These are phyloP conservation scores for Nitzschia inconspicua DNA, from an alignment of 108 stramenopile species.

Conservation along the genomic window DNA sequence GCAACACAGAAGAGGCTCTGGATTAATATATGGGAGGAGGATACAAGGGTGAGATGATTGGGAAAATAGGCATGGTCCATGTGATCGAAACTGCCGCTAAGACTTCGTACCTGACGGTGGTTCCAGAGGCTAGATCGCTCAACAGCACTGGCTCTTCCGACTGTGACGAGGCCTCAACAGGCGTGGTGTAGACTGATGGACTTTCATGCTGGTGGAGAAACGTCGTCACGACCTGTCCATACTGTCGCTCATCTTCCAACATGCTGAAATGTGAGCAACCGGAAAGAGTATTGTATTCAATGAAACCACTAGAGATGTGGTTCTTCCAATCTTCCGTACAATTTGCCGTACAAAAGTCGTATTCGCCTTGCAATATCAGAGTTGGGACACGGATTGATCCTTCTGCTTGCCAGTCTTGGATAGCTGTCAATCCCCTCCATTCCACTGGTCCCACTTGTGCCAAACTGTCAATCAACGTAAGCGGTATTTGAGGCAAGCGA, in stretches of 20 bases:
- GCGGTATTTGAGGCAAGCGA: constrained; percentile 39
- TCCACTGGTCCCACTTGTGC: constrained; percentile 47
- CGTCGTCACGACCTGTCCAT: no score
- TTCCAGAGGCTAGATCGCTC: no score
- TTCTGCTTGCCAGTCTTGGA: constrained; percentile 36
- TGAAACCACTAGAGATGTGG: no score
- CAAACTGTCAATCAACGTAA: constrained; percentile 48
- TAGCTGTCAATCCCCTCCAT: constrained; percentile 52
- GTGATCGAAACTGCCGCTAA: no score
- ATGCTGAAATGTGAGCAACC: constrained; percentile 45
- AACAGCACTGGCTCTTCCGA: no score
- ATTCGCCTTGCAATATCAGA: constrained; percentile 46
- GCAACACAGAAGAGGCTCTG: constrained; percentile 52
- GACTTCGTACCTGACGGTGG: no score
- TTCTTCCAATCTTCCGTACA: constrained; percentile 35
- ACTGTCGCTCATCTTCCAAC: constrained; percentile 39
- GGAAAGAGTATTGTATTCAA: not conserved
- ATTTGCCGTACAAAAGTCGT: constrained; percentile 41
- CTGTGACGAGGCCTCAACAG: no score
- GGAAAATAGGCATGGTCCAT: no score
- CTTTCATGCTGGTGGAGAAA: no score
- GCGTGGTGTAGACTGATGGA: no score
- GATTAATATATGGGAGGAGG: no score
- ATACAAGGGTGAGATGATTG: no score
- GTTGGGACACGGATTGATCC: constrained; percentile 9